Evolutionary conservation across 2,329 filamentous ascomycete genomes (phyloP).

Genomic region (Aspergillus fumigatiaffinis): DNA sequence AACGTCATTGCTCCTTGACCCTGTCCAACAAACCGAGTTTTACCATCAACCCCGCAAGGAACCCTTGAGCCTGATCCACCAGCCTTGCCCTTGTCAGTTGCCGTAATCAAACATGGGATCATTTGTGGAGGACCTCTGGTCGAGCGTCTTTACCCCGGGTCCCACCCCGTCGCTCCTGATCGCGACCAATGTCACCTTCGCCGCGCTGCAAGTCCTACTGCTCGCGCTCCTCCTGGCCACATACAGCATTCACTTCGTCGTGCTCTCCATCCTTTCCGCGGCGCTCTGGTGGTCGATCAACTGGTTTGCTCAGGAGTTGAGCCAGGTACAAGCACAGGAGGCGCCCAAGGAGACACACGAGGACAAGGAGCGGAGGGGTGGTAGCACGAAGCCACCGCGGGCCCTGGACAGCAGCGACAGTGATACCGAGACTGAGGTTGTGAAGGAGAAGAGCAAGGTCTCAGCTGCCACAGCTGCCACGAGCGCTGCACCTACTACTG

Average conservation of each 20-base stretch:
- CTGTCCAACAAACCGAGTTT: neutral
- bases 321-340: constrained; percentile 48
- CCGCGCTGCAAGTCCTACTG: constrained; percentile 75
- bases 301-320: constrained; percentile 79
- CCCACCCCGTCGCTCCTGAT: constrained; percentile 81
- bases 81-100: neutral
- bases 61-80: neutral
- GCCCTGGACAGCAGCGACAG: constrained; percentile 40
- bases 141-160: constrained; percentile 89
- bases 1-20: constrained; percentile 8
- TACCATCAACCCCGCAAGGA: constrained; percentile 1
- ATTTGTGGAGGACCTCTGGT: constrained; percentile 75
- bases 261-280: constrained; percentile 73
- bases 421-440: constrained; percentile 42
- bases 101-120: constrained; percentile 34
- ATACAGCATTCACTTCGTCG: constrained; percentile 80
- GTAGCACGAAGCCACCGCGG: constrained; percentile 26
- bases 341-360: constrained; percentile 39
- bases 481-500: constrained; percentile 11
- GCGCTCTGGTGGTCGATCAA: constrained; percentile 93
- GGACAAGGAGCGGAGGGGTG: constrained; percentile 12
- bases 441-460: constrained; percentile 14
- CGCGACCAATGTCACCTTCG: constrained; percentile 88
- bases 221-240: constrained; percentile 73
- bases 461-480: constrained; percentile 9